Conservation (phyloP, 805 yeast genomes). For the Wickerhamiella brachini region DNA sequence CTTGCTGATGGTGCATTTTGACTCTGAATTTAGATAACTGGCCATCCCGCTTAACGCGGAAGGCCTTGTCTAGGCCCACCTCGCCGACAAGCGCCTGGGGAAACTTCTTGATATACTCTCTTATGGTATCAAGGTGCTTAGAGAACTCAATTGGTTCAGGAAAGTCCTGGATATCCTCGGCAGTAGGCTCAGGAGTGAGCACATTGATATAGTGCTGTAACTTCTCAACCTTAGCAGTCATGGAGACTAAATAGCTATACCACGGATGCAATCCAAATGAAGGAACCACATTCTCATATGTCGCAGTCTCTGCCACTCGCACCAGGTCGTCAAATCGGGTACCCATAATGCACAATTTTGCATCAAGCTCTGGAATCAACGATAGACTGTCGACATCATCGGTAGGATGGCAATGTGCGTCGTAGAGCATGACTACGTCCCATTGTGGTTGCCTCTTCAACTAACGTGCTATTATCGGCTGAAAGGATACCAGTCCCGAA, state of each 20-base stretch:
- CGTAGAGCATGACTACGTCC: conserved; percentile 16
- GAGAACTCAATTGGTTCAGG: conserved; percentile 48
- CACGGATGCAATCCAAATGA: conserved; percentile 73
- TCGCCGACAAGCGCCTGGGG: conserved; percentile 59
- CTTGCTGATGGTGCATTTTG: conserved; percentile 48
- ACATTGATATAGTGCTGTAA: conserved; percentile 43
- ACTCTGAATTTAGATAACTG: conserved; percentile 38
- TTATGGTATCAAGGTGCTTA: conserved; percentile 25
- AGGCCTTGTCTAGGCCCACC: conserved; percentile 74
- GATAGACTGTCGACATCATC: conserved; percentile 19
- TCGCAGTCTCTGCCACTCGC: conserved; percentile 21
- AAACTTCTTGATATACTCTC: conserved; percentile 21
- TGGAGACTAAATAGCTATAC: conserved; percentile 56
- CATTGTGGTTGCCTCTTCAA: too few relatives aligned
- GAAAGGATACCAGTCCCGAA: too few relatives aligned
- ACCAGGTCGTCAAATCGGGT: conserved; percentile 25
- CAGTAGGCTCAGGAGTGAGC: conserved; percentile 29
- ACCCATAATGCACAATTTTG: conserved; percentile 24
- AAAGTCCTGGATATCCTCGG: conserved; percentile 30
- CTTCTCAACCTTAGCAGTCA: conserved; percentile 11
- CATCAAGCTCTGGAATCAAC: conserved; percentile 9
- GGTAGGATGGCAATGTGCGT: conserved; percentile 31
- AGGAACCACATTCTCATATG: conserved; percentile 23
- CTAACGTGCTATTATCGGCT: too few relatives aligned
- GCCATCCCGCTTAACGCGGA: conserved; percentile 40